Base-by-base conservation (phyloP, 192 early-diverging fungal genomes). In the Umbelopsis sp. region DNA sequence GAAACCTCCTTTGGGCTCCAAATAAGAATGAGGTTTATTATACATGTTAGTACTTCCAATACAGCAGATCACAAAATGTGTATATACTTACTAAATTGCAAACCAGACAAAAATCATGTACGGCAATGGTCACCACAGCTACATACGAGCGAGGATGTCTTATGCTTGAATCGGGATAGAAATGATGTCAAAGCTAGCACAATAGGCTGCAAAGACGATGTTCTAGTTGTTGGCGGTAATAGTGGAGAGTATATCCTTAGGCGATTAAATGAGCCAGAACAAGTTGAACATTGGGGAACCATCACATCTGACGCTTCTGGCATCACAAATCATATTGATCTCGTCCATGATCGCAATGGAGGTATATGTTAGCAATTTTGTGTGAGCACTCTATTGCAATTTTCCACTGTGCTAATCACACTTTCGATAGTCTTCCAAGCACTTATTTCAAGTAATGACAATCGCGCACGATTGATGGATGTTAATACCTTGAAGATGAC, bases 281-380 rank as follows among this genome's bases (percentile, higher is more conserved):
- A 25, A 43, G 22, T 44, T n/a, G 53, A 67, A n/a, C 75, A 77
- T 36, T 74, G 69, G 68, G 74, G 72, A 2, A 66, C 66, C 0
- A 76, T 87, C 12, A 85, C 86, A 47, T 54, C 59, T 16, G 77
- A 85, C 52, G 53, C 71, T 22, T 81, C 77, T 24, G 88, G 87
- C 0, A 90, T 90, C 65, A 89, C 85, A 32, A 91, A 91, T 73
- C 88, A 91, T 69, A 78, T 83, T 8, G 87, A 89, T 45, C 81
- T 91, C 8, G 70, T 71, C 17, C 53, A 74, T 36, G 43, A 52
- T 29, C 77, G 84, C 32, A 66, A 71, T 69, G 85, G 86, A 51
- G 73, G 84, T 82, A 68, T 67, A 45, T 26, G 26, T 25, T 32
- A 26, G 11, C 26, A n/a, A 34, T 29, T 4, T 4, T 53, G 44